These are phyloP conservation scores for Hypholoma sublateritium DNA, from an alignment of 768 basidiomycete species.

Conservation along the genomic window DNA sequence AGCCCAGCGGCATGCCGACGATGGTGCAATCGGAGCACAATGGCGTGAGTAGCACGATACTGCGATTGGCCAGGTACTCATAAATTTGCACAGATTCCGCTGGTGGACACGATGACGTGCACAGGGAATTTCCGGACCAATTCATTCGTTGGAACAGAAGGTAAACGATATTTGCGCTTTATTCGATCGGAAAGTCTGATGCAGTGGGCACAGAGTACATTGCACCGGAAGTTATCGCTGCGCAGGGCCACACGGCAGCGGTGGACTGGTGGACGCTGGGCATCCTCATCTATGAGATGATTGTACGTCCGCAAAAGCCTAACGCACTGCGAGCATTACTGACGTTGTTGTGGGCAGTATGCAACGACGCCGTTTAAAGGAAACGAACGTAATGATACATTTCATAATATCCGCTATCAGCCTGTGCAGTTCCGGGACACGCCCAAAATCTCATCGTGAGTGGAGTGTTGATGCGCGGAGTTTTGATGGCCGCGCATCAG, in stretches of 20 bases:
- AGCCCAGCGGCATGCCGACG: slow-evolving; percentile 82
- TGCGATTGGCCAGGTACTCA: slow-evolving; percentile 11
- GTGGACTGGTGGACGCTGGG: slow-evolving; percentile 99
- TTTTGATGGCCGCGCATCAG: slow-evolving; percentile 25
- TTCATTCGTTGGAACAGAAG: slow-evolving; percentile 99
- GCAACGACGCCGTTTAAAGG: slow-evolving; percentile 99
- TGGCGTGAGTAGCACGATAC: slow-evolving; percentile 59
- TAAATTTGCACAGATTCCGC: slow-evolving; percentile 60
- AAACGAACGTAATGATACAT: slow-evolving; percentile 89
- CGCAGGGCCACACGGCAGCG: slow-evolving; percentile 94
- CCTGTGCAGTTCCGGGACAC: slow-evolving; percentile 85
- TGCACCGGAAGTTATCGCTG: slow-evolving; percentile 97
- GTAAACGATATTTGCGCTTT: slow-evolving; percentile 37
- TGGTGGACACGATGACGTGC: slow-evolving; percentile 96
- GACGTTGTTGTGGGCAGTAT: slow-evolving; percentile 60
- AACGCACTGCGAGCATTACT: slow-evolving; percentile 30
- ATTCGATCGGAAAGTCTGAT: slow-evolving; percentile 20
- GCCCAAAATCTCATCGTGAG: slow-evolving; percentile 60
- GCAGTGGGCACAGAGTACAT: slow-evolving; percentile 78
- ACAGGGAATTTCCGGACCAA: slow-evolving; percentile 98
- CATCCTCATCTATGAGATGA: slow-evolving; percentile 99
- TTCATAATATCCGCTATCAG: slow-evolving; percentile 89
- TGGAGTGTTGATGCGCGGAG: slow-evolving; percentile 27
- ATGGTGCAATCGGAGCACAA: slow-evolving; percentile 87
- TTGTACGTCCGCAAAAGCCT: slow-evolving; percentile 58